Conservation (phyloP, 805 yeast species). For the Priceomyces carsonii region DNA sequence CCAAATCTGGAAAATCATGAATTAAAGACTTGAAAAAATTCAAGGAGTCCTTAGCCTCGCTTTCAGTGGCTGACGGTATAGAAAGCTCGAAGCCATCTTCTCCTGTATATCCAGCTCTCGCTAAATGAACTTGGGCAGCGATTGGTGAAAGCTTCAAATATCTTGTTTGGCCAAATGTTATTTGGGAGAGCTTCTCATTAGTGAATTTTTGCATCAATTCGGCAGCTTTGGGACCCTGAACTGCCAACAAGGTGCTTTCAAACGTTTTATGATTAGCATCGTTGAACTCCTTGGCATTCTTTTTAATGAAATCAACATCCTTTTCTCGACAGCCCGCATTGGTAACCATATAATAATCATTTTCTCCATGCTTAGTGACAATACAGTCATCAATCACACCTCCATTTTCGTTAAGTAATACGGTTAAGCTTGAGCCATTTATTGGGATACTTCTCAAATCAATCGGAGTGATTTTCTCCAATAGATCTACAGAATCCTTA, state of each 20-base stretch:
- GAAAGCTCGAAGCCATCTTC: constrained; percentile 97
- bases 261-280: constrained; percentile 47
- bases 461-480: constrained; percentile 86
- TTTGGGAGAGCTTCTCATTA: constrained; percentile 51
- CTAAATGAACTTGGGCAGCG: constrained; percentile 62
- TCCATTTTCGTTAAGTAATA: constrained; percentile 64
- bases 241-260: constrained; percentile 78
- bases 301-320: constrained; percentile 64
- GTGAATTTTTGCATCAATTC: constrained; percentile 65
- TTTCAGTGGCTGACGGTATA: constrained; percentile 51
- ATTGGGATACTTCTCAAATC: constrained; percentile 62
- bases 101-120: constrained; percentile 97
- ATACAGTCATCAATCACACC: constrained; percentile 96
- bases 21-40: constrained; percentile 64
- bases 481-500: constrained; percentile 59
- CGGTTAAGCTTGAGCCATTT: constrained; percentile 72
- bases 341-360: constrained; percentile 82
- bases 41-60: constrained; percentile 45
- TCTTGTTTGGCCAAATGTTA: constrained; percentile 74
- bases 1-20: constrained; percentile 50
- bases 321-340: constrained; percentile 93
- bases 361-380: constrained; percentile 80
- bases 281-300: constrained; percentile 44
- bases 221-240: constrained; percentile 92
- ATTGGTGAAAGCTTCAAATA: constrained; percentile 46